Evolutionary conservation across 768 basidiomycete species (phyloP).

Genomic region (Amanita thiersii): DNA sequence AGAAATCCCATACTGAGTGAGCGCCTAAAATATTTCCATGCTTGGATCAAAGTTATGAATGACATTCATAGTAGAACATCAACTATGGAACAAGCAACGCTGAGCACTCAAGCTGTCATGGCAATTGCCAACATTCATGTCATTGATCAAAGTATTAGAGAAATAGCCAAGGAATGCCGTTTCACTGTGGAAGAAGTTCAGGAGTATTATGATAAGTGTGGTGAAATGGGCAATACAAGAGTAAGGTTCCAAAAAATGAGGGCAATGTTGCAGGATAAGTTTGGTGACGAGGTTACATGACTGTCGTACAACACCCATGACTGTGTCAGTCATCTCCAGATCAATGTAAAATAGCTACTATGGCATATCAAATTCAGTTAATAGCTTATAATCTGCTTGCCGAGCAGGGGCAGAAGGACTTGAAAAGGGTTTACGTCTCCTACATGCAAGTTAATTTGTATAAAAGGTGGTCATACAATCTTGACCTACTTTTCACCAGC

Average conservation of each 20-base stretch:
- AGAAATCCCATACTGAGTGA: constrained; percentile 41
- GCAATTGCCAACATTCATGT: constrained; percentile 45
- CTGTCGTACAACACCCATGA: background rate
- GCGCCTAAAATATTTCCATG: constrained; percentile 11
- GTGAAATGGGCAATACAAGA: constrained; percentile 62
- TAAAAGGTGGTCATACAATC: background rate
- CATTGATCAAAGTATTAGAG: constrained; percentile 54
- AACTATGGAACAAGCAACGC: constrained; percentile 1
- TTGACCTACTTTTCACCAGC: constrained; percentile 87
- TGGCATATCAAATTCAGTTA: constrained; percentile 53
- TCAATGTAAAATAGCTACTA: constrained; percentile 13
- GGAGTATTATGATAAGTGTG: constrained; percentile 67
- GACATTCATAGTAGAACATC: background rate
- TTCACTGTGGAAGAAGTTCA: constrained; percentile 75
- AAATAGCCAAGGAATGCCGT: constrained; percentile 61
- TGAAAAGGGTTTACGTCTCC: constrained; percentile 69
- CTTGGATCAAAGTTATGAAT: background rate
- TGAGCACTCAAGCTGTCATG: constrained; percentile 25
- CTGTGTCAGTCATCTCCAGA: background rate
- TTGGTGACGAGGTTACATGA: constrained; percentile 22
- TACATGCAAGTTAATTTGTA: constrained; percentile 21
- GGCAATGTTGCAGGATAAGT: constrained; percentile 30
- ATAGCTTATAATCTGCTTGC: constrained; percentile 56
- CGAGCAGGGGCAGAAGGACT: constrained; percentile 78
- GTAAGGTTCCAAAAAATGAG: constrained; percentile 64